A percentile compares a stretch with the other conserved stretches of the same genome.
Conservation (phyloP, 805 yeast species). For the Suhomyces sp. region DNA sequence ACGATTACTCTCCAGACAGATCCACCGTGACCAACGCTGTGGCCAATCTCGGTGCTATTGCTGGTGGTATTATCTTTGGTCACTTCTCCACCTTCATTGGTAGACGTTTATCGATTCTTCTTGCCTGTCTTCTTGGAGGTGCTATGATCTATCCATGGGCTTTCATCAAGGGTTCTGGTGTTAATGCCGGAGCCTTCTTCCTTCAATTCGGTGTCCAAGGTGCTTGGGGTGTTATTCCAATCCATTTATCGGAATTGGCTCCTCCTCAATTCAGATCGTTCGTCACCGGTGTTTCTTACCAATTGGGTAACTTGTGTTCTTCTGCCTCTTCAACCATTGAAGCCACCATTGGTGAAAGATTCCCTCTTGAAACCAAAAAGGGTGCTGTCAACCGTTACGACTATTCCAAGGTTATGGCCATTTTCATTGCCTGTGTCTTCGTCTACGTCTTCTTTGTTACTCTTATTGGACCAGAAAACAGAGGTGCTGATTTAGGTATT, state of each 20-base stretch:
- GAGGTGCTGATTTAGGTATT: conserved; percentile 18
- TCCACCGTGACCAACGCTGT: conserved; percentile 42
- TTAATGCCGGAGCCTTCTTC: conserved; percentile 61
- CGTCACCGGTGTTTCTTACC: conserved; percentile 63
- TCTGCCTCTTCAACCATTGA: conserved; percentile 72
- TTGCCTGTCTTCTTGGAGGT: conserved; percentile 35
- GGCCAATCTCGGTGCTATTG: conserved; percentile 42
- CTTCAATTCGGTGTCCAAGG: conserved; percentile 67
- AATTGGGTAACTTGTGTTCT: conserved; percentile 66
- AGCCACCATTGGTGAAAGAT: conserved; percentile 57
- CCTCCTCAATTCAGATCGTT: conserved; percentile 64
- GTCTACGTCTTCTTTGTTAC: conserved; percentile 50
- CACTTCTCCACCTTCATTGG: conserved; percentile 38
- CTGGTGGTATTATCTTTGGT: conserved; percentile 47
- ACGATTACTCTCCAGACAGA: conserved; percentile 29
- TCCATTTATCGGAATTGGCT: conserved; percentile 59
- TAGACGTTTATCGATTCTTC: conserved; percentile 33
- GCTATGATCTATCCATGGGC: conserved; percentile 45
- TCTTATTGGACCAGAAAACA: conserved; percentile 61
- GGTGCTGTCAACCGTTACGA: conserved; percentile 32
- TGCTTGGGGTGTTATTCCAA: conserved; percentile 67
- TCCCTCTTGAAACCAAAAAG: conserved; percentile 29
- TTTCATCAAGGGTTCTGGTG: conserved; percentile 33
- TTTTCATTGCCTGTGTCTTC: conserved; percentile 63
- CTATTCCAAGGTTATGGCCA: conserved; percentile 64